Conservation (phyloP, 192 early-diverging fungal species). For the Rhizoclosmatium globosum region DNA sequence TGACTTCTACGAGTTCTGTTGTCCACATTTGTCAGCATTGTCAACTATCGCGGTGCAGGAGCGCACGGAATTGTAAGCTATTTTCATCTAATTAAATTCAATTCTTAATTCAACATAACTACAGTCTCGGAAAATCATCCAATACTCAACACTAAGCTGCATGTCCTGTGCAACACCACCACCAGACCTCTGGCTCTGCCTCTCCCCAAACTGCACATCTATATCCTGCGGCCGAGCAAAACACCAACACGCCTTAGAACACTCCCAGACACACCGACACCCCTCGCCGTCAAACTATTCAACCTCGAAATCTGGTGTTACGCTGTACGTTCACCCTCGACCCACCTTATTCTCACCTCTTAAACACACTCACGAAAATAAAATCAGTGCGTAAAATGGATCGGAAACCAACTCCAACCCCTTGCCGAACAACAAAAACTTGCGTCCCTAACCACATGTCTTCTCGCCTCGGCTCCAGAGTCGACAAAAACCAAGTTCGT, state of each 20-base stretch:
- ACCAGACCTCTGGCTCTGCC: conserved; percentile 20
- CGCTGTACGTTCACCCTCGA: not conserved
- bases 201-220: not conserved
- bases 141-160: not conserved
- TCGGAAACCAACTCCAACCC: conserved; percentile 4
- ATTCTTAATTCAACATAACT: no score
- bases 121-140: no score
- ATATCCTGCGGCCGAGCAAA: conserved; percentile 12
- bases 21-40: conserved; percentile 12
- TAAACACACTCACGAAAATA: no score
- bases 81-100: not conserved
- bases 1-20: not conserved
- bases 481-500: not conserved
- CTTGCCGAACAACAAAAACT: not conserved
- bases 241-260: conserved; percentile 23
- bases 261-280: not conserved
- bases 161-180: not conserved
- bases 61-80: not conserved
- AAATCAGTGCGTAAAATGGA: conserved; percentile 20
- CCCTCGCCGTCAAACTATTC: conserved; percentile 14
- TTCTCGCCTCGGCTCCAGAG: not conserved
- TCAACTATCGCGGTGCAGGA: not conserved
- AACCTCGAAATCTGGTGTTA: conserved; percentile 33
- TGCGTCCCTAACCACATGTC: not conserved
- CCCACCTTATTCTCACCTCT: no score